phyloP scores from a whole-genome alignment of 169 alveolate species.

The Cryptosporidium baileyi region DNA sequence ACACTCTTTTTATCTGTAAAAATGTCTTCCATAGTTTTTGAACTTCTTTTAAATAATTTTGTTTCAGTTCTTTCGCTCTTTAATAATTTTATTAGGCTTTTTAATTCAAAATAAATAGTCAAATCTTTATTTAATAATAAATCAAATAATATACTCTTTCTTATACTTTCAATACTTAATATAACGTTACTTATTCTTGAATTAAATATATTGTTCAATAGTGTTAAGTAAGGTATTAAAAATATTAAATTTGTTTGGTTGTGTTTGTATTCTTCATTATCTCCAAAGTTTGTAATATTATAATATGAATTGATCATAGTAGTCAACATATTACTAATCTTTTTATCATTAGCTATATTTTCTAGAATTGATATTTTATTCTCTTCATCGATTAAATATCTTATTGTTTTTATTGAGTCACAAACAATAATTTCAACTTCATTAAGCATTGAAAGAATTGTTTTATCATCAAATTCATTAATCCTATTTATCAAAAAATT shows the following conservation, averaged over 20 bases:
- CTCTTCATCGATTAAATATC: too few relatives aligned
- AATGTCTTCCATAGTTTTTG: neutral
- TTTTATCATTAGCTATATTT: neutral
- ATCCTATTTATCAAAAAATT: conserved; percentile 9
- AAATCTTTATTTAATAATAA: conserved; percentile 4
- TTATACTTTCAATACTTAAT: neutral
- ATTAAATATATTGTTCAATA: neutral
- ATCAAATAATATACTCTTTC: neutral
- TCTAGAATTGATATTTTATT: neutral
- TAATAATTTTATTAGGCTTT: neutral
- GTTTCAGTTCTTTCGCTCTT: neutral
- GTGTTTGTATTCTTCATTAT: neutral
- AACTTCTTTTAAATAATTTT: neutral
- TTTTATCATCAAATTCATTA: neutral
- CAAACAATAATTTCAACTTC: neutral
- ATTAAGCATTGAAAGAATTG: neutral
- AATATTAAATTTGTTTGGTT: neutral
- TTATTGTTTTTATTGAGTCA: too few relatives aligned
- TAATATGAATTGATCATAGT: neutral
- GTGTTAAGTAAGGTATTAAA: conserved; percentile 26
- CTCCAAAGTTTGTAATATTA: neutral
- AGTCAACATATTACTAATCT: neutral
- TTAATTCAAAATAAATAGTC: neutral
- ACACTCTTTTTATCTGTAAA: neutral
- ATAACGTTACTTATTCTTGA: neutral